Evolutionary conservation across 108 stramenopile genomes (phyloP).

Genomic region (Chaetoceros tenuissimus): DNA sequence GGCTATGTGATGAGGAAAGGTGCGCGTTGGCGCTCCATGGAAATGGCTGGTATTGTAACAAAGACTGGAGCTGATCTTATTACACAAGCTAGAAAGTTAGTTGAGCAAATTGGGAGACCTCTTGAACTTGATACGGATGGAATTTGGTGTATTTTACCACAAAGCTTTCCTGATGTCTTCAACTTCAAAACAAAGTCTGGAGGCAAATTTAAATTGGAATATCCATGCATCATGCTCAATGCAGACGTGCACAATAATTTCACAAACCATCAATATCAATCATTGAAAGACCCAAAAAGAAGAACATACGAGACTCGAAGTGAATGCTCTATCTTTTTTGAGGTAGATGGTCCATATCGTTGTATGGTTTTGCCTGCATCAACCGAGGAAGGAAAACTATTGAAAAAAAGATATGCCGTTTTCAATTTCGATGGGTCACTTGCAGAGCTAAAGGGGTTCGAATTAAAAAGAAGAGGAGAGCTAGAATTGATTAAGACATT

Average conservation of each 20-base stretch:
- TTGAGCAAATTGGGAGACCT: constrained; percentile 97
- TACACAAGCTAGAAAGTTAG: constrained; percentile 89
- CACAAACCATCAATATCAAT: constrained; percentile 99
- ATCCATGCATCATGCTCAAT: constrained; percentile 99
- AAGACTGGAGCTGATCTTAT: constrained; percentile 98
- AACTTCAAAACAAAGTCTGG: constrained; percentile 73
- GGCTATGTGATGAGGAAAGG: constrained; percentile 99
- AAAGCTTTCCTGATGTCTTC: constrained; percentile 92
- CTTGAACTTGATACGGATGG: constrained; percentile 99
- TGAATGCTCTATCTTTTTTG: constrained; percentile 99
- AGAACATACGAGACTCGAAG: constrained; percentile 85
- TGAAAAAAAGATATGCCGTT: constrained; percentile 99
- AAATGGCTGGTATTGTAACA: constrained; percentile 99
- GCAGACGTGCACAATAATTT: constrained; percentile 97
- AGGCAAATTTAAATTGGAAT: constrained; percentile 77
- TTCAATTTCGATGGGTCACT: constrained; percentile 98
- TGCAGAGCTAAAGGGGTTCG: constrained; percentile 99
- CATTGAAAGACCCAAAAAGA: constrained; percentile 67
- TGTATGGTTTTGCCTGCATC: constrained; percentile 98
- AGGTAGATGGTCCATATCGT: constrained; percentile 98
- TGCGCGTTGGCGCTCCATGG: constrained; percentile 99
- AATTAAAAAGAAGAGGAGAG: constrained; percentile 98
- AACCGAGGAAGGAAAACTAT: constrained; percentile 96
- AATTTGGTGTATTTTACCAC: constrained; percentile 99
- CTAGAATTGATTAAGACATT: constrained; percentile 98